phyloP scores from a whole-genome alignment of 805 yeast species.

The Saccharomycopsis sp. region DNA sequence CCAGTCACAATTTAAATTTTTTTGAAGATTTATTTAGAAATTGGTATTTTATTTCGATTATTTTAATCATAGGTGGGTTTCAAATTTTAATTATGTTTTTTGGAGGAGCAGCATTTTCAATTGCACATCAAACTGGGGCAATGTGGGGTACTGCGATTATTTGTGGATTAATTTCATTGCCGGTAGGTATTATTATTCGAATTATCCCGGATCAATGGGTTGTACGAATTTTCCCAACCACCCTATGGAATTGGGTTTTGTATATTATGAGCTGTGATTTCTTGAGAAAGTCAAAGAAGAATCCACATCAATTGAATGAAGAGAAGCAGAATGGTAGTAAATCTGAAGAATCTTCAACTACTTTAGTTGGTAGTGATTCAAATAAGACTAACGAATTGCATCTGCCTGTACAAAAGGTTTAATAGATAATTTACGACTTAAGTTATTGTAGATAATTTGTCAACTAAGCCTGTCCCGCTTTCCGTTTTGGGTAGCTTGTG shows the following conservation, averaged over 20 bases:
- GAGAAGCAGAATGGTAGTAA: neutral
- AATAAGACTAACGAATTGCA: neutral
- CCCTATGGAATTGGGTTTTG: constrained; percentile 10
- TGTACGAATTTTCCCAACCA: constrained; percentile 56
- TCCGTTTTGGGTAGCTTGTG: no score
- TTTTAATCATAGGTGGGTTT: constrained; percentile 67
- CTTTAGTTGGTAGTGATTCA: constrained; percentile 1
- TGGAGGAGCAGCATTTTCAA: constrained; percentile 93
- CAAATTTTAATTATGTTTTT: constrained; percentile 91
- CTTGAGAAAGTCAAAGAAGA: constrained; percentile 13
- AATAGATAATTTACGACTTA: no score
- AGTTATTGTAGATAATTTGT: no score
- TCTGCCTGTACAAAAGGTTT: no score
- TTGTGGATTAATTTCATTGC: constrained; percentile 76
- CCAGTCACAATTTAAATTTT: constrained; percentile 66
- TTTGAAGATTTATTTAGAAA: constrained; percentile 77
- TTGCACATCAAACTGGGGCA: constrained; percentile 69
- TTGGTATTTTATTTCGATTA: constrained; percentile 71
- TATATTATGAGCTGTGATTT: constrained; percentile 10
- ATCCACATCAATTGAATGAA: neutral
- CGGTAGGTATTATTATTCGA: constrained; percentile 71
- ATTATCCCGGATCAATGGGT: constrained; percentile 79
- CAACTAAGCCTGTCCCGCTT: no score
- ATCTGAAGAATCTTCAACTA: constrained; percentile 1
- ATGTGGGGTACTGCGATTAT: constrained; percentile 88